phyloP scores from a whole-genome alignment of 208 protist species.

The Acanthamoeba sp. region DNA sequence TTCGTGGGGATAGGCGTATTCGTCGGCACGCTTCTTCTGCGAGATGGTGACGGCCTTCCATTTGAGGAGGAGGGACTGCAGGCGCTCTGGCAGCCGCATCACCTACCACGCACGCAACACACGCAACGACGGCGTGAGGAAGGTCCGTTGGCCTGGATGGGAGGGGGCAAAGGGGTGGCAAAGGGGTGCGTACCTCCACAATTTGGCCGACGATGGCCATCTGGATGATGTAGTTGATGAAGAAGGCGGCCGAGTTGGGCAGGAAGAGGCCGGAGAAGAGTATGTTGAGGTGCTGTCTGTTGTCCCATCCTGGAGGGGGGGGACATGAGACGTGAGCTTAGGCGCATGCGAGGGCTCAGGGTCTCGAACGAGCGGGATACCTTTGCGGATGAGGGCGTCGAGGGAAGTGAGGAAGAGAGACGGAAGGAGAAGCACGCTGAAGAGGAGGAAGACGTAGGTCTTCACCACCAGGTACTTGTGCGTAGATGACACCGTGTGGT shows the following conservation, averaged over 20 bases:
- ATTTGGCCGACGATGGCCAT: slow-evolving; percentile 58
- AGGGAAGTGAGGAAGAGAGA: slow-evolving; percentile 64
- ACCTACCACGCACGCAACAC: background rate
- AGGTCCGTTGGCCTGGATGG: background rate
- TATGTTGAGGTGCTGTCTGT: slow-evolving; percentile 22
- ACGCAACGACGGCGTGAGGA: background rate
- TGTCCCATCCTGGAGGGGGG: slow-evolving; percentile 10
- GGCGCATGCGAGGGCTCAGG: background rate
- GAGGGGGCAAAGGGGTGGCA: background rate
- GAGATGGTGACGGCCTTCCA: slow-evolving; percentile 61
- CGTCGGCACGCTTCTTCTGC: slow-evolving; percentile 47
- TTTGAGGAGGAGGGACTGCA: slow-evolving; percentile 56
- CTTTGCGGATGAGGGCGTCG: slow-evolving; percentile 50
- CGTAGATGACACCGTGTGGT: slow-evolving; percentile 56
- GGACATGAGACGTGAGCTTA: background rate
- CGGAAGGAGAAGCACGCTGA: slow-evolving; percentile 62
- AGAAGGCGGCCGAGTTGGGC: slow-evolving; percentile 67
- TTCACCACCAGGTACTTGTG: slow-evolving; percentile 75
- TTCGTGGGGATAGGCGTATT: slow-evolving; percentile 71
- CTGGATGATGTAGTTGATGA: slow-evolving; percentile 75
- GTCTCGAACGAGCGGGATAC: background rate
- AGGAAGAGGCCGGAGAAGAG: slow-evolving; percentile 64
- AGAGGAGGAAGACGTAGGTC: slow-evolving; percentile 70
- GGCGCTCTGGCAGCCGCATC: slow-evolving; percentile 66
- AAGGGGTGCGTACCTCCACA: slow-evolving; percentile 27